phyloP scores from a whole-genome alignment of 2,329 filamentous ascomycete genomes.

The Aspergillus tamarii region DNA sequence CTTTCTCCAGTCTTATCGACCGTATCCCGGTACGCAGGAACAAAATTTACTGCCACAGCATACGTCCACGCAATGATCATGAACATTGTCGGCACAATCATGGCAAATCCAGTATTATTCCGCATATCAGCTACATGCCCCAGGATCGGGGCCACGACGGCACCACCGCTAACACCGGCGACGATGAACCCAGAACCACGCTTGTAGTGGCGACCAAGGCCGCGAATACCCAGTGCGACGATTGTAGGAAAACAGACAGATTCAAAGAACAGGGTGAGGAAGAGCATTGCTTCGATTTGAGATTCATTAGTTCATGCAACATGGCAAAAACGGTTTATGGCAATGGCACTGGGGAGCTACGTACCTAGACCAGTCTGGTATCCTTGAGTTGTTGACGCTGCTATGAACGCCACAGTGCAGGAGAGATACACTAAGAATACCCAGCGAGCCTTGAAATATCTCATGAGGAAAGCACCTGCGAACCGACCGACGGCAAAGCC shows the following conservation, averaged over 20 bases:
- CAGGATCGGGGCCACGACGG: conserved; percentile 72
- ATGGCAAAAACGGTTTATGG: background rate
- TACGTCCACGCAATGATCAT: conserved; percentile 62
- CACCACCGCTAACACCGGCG: conserved; percentile 72
- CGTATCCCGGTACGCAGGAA: conserved; percentile 64
- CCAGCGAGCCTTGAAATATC: conserved; percentile 66
- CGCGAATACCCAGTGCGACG: conserved; percentile 76
- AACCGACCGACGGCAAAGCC: conserved; percentile 75
- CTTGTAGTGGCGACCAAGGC: conserved; percentile 76
- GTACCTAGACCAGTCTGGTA: conserved; percentile 52
- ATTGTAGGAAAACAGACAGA: conserved; percentile 82
- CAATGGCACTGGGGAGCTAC: background rate
- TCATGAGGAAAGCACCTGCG: conserved; percentile 67
- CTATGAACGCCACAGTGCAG: conserved; percentile 63
- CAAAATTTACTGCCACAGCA: conserved; percentile 66
- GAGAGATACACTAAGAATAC: conserved; percentile 72
- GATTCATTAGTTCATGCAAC: background rate
- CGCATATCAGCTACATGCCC: conserved; percentile 68
- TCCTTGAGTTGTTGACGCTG: conserved; percentile 52
- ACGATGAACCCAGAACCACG: conserved; percentile 74
- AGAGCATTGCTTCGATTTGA: conserved; percentile 53
- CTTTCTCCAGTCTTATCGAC: conserved; percentile 60
- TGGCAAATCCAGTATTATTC: conserved; percentile 64
- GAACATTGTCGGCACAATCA: conserved; percentile 68
- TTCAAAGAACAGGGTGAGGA: conserved; percentile 78